Base-by-base conservation (phyloP, 257 asterid species). In the Solanum ossicruentum region DNA sequence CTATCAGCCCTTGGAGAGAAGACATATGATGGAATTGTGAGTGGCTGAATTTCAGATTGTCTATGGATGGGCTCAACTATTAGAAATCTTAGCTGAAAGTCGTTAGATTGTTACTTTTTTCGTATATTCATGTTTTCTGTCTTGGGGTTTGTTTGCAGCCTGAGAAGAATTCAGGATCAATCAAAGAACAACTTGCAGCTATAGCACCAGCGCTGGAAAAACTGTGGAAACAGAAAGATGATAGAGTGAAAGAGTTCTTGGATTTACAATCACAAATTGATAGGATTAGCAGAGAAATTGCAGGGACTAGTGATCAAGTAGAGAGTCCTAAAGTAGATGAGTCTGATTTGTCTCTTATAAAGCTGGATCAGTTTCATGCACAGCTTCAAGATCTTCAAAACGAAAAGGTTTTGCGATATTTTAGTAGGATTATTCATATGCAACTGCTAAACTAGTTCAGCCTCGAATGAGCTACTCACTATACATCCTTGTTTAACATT, bases 301-400 rank as follows among this genome's bases (percentile, higher is more conserved):
- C 93, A 84, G 98, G 99, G 84, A 85, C 89, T 73, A 89, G 80
- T 79, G 96, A 91, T 70, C 92, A 84, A 83, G 90, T 84, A 65
- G 93, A 91, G 85, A 86, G 87, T 85, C 93, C 91, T 12, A 87
- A 49, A 18, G 97, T 95, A 21, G 95, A 97, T 16, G 97, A 95
- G 87, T 91, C 94, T 13, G 99, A 97, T 88, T 90, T 97, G 39
- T 93, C 98, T 88, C 87, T 88, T 26, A 93, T 91, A 89, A 97
- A 93, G 90, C 86, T 97, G 83, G 96, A 91, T 77, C 98, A 91
- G 83, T 95, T 93, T 80, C 96, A 94, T 18, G 88, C 93, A 80
- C 96, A 92, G 86, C 98, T 97, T 82, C 95, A 95, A 88, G 97
- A 94, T 85, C 99, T 95, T 90, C 99, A 94, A 86, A 93, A 95